Conservation (phyloP, 768 basidiomycete species). For the Podaxis sp. region DNA sequence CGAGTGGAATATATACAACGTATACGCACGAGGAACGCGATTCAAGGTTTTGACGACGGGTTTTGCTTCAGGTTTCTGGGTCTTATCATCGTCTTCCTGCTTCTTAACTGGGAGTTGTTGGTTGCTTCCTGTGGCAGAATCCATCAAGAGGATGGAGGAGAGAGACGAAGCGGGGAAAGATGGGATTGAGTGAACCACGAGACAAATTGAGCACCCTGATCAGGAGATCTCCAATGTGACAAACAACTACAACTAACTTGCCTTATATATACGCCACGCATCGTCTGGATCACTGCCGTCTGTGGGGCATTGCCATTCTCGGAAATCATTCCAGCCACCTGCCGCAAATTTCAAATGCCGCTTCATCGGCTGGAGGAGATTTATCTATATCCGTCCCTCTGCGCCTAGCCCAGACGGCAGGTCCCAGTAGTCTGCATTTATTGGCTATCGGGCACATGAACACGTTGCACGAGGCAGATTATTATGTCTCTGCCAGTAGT, state of each 20-base stretch:
- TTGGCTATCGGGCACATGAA: not conserved
- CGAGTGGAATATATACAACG: conserved; percentile 19
- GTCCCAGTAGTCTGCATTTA: too few species aligned
- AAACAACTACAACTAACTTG: conserved; percentile 17
- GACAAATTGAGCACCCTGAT: conserved; percentile 21
- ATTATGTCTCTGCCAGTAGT: too few species aligned
- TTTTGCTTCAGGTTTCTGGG: conserved; percentile 67
- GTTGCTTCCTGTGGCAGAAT: conserved; percentile 36
- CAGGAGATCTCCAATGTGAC: conserved; percentile 19
- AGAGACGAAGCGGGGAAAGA: conserved; percentile 17
- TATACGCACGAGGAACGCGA: conserved; percentile 77
- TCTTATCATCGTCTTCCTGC: conserved; percentile 57
- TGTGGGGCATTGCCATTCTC: conserved; percentile 13
- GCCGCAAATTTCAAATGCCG: conserved; percentile 6
- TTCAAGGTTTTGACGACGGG: conserved; percentile 78
- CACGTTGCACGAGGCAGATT: not conserved
- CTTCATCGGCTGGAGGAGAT: conserved; percentile 2
- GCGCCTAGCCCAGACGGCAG: not conserved
- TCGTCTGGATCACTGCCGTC: conserved; percentile 7
- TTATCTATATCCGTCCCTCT: conserved; percentile 5
- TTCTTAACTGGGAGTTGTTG: conserved; percentile 49
- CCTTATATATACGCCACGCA: not conserved
- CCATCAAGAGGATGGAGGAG: conserved; percentile 21
- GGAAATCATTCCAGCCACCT: not conserved
- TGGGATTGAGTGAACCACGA: conserved; percentile 16